Evolutionary conservation across 2,329 filamentous ascomycete species (phyloP), one percentile per base, ranked within the genome.

Genomic region (Pseudopithomyces chartarum): DNA sequence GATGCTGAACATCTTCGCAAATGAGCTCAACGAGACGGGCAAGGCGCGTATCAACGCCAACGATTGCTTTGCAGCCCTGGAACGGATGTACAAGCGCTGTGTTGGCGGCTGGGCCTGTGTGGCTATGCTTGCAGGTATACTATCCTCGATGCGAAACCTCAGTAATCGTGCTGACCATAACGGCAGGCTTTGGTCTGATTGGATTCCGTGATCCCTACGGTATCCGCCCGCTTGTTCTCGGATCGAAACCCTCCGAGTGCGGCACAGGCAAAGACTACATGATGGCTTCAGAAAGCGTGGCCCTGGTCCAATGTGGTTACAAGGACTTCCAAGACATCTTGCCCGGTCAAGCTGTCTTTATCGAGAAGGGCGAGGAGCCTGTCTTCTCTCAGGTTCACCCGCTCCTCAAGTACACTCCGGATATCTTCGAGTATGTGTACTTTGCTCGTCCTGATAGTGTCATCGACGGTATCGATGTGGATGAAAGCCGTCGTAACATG

Each of bases 361-460:
- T 96, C 60, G 82, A 89, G 68, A 96, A 96, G 78, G 91, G 91
- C 39, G 82, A 85, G 48, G 80, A 82, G 52, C 91, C 91, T 1
- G 83, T 88, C 46, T 95, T 93, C 80, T 82, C 83, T 60, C 91
- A 96, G 75, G 87, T 97, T 13, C 85, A 87, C 39, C 78, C 84
- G 57, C 82, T 84, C 64, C 83, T 85, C 65, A 82, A 83, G 15
- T 96, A 96, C 71, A 87, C 90, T 1, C 92, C 92, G 1, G 92
- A 97, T 73, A 90, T 92, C 59, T 95, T 96, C 68, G 91, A 96
- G 76, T 92, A 88, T 62, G 89, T 96, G 56, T 97, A 97, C 79
- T 92, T 96, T 67, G 89, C 91, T 13, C 83, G 92, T 1, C 91
- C 91, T 0, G 92, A 96, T 74, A 88, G 86, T 0, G 82, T 88